Percentiles rank a stretch among this genome's conserved stretches.
These are phyloP conservation scores for Citrus maxima DNA, from an alignment of 345 rosid species.

Conservation along the genomic window DNA sequence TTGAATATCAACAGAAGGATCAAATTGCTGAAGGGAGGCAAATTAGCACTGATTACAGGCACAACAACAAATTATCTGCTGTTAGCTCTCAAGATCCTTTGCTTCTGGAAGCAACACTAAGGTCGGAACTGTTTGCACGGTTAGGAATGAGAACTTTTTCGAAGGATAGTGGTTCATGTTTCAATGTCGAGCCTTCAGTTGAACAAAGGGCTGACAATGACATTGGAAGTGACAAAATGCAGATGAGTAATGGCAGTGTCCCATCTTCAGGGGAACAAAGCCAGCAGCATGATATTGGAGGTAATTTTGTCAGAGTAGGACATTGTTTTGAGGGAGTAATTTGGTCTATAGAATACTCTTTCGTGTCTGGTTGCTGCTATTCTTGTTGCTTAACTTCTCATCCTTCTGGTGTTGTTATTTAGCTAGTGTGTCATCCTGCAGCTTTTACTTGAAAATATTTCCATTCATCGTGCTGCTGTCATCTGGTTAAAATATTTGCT, in stretches of 20 bases:
- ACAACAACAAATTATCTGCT: conserved; percentile 19
- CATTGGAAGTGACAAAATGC: conserved; percentile 61
- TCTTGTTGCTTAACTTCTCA: background rate
- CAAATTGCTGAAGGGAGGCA: conserved; percentile 31
- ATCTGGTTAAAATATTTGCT: background rate
- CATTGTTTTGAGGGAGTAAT: background rate
- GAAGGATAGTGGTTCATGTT: conserved; percentile 38
- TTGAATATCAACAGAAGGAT: conserved; percentile 29
- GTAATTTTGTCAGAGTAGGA: conserved; percentile 32
- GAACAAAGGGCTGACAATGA: conserved; percentile 53
- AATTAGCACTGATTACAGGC: conserved; percentile 12
- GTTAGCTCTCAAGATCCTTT: conserved; percentile 46
- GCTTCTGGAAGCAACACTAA: conserved; percentile 77
- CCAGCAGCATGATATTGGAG: conserved; percentile 42
- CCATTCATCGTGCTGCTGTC: background rate
- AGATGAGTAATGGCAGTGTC: conserved; percentile 42
- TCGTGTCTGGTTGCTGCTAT: background rate
- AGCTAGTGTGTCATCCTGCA: background rate
- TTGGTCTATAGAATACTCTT: background rate
- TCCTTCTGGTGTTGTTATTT: background rate
- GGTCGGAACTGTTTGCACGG: conserved; percentile 79
- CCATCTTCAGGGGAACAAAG: conserved; percentile 43
- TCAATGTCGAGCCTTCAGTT: conserved; percentile 33
- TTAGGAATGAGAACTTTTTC: conserved; percentile 46
- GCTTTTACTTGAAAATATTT: background rate